A percentile compares a stretch with the other conserved stretches of the same genome.
phyloP scores from a whole-genome alignment of 2,329 filamentous ascomycete species.

The Davidsoniella virescens region DNA sequence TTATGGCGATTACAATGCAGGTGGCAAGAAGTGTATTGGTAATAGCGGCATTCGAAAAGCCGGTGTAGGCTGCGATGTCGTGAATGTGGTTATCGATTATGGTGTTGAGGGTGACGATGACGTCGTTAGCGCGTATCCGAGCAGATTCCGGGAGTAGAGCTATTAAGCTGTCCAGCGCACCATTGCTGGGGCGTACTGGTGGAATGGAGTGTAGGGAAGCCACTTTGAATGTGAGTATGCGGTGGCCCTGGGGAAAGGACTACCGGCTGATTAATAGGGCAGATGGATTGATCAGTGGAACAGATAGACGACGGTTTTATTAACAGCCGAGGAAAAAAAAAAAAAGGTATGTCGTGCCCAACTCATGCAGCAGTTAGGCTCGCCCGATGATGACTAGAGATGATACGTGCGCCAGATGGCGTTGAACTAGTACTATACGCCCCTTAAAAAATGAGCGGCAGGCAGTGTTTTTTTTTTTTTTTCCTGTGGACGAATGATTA shows the following conservation, averaged over 20 bases:
- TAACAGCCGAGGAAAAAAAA: slow-evolving; percentile 1
- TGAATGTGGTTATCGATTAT: slow-evolving; percentile 28
- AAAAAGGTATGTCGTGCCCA: not conserved
- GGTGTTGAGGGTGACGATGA: slow-evolving; percentile 19
- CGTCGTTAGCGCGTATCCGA: slow-evolving; percentile 34
- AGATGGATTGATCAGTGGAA: too few relatives aligned
- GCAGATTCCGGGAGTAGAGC: slow-evolving; percentile 30
- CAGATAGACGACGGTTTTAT: too few relatives aligned
- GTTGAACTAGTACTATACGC: too few relatives aligned
- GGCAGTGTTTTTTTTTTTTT: too few relatives aligned
- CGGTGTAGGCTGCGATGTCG: slow-evolving; percentile 35
- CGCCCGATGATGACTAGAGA: too few relatives aligned
- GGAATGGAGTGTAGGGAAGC: slow-evolving; percentile 42
- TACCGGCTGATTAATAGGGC: slow-evolving; percentile 3
- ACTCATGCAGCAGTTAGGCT: too few relatives aligned
- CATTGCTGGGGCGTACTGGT: slow-evolving; percentile 12
- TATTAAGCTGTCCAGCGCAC: slow-evolving; percentile 41
- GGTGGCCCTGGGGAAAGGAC: slow-evolving; percentile 9
- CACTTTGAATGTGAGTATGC: slow-evolving; percentile 29
- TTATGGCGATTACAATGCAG: slow-evolving; percentile 23
- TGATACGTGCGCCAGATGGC: too few relatives aligned
- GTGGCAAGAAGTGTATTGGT: slow-evolving; percentile 32
- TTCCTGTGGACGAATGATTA: too few relatives aligned
- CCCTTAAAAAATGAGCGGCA: too few relatives aligned
- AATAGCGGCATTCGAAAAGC: slow-evolving; percentile 30